Percentiles rank a stretch among this genome's conserved stretches.
Evolutionary conservation across 108 stramenopile genomes (phyloP).

Genomic region (Skeletonema menzelii): DNA sequence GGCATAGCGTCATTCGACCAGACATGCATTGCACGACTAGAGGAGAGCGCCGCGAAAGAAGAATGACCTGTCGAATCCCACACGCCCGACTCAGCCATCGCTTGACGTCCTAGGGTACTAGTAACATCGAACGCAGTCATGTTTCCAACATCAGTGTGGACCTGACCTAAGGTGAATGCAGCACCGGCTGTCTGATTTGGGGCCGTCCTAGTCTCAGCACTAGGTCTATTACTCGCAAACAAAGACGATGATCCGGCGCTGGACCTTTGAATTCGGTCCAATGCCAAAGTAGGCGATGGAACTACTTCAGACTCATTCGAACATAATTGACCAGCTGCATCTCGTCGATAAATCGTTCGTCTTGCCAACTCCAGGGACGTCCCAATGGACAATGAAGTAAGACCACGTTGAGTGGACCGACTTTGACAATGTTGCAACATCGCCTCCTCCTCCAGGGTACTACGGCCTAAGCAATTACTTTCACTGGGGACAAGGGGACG

Average conservation of each 20-base stretch:
- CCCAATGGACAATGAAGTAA: slow-evolving; percentile 33
- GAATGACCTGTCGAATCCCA: slow-evolving; percentile 69
- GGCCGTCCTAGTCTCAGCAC: neutral
- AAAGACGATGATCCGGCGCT: slow-evolving; percentile 5
- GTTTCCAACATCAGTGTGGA: slow-evolving; percentile 38
- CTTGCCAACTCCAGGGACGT: slow-evolving; percentile 40
- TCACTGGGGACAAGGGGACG: neutral
- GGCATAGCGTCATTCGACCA: slow-evolving; percentile 25
- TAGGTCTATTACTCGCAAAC: neutral
- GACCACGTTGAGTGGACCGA: slow-evolving; percentile 32
- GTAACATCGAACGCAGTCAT: slow-evolving; percentile 44
- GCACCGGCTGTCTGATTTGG: no score
- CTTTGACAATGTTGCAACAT: slow-evolving; percentile 32
- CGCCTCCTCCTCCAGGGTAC: slow-evolving; percentile 15
- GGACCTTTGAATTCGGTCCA: slow-evolving; percentile 30
- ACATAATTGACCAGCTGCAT: slow-evolving; percentile 1
- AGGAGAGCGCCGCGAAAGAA: slow-evolving; percentile 50
- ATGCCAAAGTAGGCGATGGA: slow-evolving; percentile 22
- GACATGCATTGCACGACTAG: slow-evolving; percentile 52
- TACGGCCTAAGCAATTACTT: neutral
- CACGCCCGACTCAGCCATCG: slow-evolving; percentile 58
- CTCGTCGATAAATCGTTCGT: slow-evolving; percentile 16
- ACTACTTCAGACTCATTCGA: slow-evolving; percentile 5
- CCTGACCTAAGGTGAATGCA: slow-evolving; percentile 45
- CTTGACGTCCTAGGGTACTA: slow-evolving; percentile 46